Base-by-base conservation (phyloP, 2,329 filamentous ascomycete species). In the Botryotinia calthae region DNA sequence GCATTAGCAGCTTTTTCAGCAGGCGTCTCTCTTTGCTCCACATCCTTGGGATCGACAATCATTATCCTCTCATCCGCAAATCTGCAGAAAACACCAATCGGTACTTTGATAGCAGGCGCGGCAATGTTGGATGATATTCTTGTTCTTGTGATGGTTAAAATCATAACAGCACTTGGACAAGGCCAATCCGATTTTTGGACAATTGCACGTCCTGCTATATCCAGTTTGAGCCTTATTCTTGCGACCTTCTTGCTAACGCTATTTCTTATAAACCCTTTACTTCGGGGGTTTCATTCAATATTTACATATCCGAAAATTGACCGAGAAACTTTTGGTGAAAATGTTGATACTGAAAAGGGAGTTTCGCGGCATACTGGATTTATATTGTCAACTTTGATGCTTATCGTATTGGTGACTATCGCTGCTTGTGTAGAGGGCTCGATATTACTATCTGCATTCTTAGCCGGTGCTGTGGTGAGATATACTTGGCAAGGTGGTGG, bases 121-220 rank as follows among this genome's bases (percentile, higher is more conserved):
- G 70, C 70, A 6, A 72, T 72, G 70, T 2, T 72, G 34, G 70
- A 72, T 20, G 70, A 72, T 59, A 56, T 72, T 12, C 5, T 72
- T 22, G 70, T 68, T 18, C 70, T 72, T 25, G 63, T 72, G 28
- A 72, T 72, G 70, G 62, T 72, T 25, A 68, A 72, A 37, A 68
- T 72, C 9, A 51, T 72, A 25, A 72, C 48, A 18, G 70, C 62
- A 34, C 40, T 68, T 4, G 70, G 70, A 20, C 70, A 48, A 44
- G 51, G 48, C 40, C 70, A 72, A 48, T 58, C 70, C 7, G 25
- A 59, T 22, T 40, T 10, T 5, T 72, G 70, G 70, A 59, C 25
- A n/a, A 72, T 68, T 40, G 70, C 42, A 37, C 62, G 70, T 12
- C 70, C 70, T 37, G 70, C 70, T 7, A 42, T 72, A 46, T 72